Percentiles rank a stretch among this genome's conserved stretches.
phyloP scores from a whole-genome alignment of 1,284 basidiomycete genomes.

The Paramarasmius palmivorus region DNA sequence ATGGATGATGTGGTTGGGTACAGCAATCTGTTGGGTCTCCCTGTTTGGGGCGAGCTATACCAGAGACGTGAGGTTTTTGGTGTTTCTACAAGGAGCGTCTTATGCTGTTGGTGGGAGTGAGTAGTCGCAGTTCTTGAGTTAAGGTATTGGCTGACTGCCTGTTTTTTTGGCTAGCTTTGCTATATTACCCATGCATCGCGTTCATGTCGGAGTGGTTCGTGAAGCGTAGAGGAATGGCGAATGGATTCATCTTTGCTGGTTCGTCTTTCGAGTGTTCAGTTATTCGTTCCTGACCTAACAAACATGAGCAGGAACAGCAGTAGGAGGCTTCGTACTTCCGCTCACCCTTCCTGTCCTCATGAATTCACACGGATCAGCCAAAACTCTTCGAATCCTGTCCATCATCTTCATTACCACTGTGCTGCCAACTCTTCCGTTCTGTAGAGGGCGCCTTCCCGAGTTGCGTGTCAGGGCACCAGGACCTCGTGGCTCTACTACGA shows the following conservation, averaged over 20 bases:
- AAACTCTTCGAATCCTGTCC: conserved; percentile 29
- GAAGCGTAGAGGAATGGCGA: conserved; percentile 38
- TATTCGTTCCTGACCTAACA: neutral
- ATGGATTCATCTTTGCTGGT: conserved; percentile 43
- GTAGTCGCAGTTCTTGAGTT: conserved; percentile 10
- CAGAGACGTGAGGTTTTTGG: conserved; percentile 27
- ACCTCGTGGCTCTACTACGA: conserved; percentile 12
- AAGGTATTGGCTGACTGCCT: neutral
- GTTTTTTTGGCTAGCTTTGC: conserved; percentile 25
- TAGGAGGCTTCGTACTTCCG: conserved; percentile 37
- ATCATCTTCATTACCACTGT: conserved; percentile 24
- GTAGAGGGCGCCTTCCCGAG: conserved; percentile 34
- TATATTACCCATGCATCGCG: conserved; percentile 36
- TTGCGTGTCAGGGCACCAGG: conserved; percentile 21
- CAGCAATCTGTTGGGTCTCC: conserved; percentile 27
- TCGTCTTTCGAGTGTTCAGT: neutral
- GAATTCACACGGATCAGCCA: conserved; percentile 23
- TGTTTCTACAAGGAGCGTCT: conserved; percentile 38
- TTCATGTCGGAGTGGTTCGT: conserved; percentile 47
- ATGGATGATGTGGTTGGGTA: conserved; percentile 30
- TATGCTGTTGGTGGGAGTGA: conserved; percentile 38
- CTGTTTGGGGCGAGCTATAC: conserved; percentile 37
- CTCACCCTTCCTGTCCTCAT: conserved; percentile 30
- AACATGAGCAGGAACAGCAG: conserved; percentile 27
- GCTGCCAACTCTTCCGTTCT: conserved; percentile 27